Percentiles rank a stretch among this genome's conserved stretches.
These are phyloP conservation scores for Coelastrella sp. DNA, from an alignment of 139 green algal genomes.

Conservation along the genomic window DNA sequence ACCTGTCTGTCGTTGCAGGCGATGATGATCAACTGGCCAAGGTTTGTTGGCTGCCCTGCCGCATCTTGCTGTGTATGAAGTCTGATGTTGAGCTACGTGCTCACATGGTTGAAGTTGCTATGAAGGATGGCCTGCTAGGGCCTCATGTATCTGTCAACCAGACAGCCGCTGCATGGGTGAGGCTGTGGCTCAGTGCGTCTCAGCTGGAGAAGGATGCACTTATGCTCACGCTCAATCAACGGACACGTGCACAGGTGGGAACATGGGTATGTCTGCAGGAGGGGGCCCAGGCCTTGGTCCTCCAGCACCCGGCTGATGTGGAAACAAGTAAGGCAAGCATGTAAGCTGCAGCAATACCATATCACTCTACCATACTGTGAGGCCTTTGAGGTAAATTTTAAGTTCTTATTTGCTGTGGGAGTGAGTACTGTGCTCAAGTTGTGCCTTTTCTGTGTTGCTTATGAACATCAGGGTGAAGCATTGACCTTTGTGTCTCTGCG, in stretches of 20 bases:
- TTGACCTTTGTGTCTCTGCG: constrained; percentile 33
- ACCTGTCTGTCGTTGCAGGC: neutral
- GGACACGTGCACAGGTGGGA: constrained; percentile 44
- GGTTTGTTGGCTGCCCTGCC: constrained; percentile 29
- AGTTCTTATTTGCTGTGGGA: too few relatives aligned
- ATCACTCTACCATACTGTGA: neutral
- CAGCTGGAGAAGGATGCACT: constrained; percentile 43
- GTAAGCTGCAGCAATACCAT: neutral
- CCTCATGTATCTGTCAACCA: constrained; percentile 47
- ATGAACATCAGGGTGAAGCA: neutral
- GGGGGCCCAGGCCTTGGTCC: neutral
- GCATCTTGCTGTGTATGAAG: constrained; percentile 30
- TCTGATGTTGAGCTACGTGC: constrained; percentile 23
- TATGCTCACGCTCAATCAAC: constrained; percentile 44
- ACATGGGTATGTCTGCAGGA: neutral
- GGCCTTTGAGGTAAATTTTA: neutral
- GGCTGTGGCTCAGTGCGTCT: constrained; percentile 53
- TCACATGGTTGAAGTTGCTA: constrained; percentile 1
- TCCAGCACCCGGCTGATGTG: too few relatives aligned
- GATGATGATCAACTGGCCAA: neutral
- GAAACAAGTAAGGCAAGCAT: neutral
- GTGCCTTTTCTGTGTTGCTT: too few relatives aligned
- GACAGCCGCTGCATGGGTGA: constrained; percentile 53
- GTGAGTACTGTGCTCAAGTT: too few relatives aligned
- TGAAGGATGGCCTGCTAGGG: constrained; percentile 70